Conservation (phyloP, 169 alveolate genomes). For the Eimeria zaria region DNA sequence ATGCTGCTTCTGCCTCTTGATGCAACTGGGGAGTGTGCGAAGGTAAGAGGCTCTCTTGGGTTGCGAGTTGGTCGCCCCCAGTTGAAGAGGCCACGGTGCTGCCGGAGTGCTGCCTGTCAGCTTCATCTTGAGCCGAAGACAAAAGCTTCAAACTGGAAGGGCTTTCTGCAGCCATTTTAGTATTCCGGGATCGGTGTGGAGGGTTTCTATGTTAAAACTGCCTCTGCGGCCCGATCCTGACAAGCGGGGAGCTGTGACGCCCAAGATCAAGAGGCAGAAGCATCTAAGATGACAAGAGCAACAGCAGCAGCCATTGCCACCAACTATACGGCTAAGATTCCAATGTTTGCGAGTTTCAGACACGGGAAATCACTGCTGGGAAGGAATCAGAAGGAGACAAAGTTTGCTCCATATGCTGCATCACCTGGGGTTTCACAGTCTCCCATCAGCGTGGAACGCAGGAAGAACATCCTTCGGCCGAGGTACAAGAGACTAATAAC, state of each 20-base stretch:
- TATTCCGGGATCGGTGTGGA: not conserved
- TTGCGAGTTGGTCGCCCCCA: conserved; percentile 15
- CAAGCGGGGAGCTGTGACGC: not conserved
- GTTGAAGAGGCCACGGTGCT: conserved; percentile 52
- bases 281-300: not conserved
- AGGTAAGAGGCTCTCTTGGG: conserved; percentile 40
- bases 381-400: not conserved
- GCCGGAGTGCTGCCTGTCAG: conserved; percentile 4
- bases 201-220: not conserved
- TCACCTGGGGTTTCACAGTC: not conserved
- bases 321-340: not conserved
- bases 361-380: not conserved
- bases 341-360: not conserved
- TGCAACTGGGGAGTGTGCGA: not conserved
- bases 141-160: not conserved
- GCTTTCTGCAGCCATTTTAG: conserved; percentile 21
- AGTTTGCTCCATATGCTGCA: not conserved
- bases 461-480: not conserved
- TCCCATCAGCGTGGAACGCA: not conserved
- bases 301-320: conserved; percentile 14
- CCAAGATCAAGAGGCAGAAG: not conserved
- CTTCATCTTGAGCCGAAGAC: not conserved
- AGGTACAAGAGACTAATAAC: not conserved
- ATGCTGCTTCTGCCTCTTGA: not conserved
- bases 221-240: conserved; percentile 24